Evolutionary conservation across 805 yeast genomes (phyloP).

Genomic region (Ogataea paradorogensis): DNA sequence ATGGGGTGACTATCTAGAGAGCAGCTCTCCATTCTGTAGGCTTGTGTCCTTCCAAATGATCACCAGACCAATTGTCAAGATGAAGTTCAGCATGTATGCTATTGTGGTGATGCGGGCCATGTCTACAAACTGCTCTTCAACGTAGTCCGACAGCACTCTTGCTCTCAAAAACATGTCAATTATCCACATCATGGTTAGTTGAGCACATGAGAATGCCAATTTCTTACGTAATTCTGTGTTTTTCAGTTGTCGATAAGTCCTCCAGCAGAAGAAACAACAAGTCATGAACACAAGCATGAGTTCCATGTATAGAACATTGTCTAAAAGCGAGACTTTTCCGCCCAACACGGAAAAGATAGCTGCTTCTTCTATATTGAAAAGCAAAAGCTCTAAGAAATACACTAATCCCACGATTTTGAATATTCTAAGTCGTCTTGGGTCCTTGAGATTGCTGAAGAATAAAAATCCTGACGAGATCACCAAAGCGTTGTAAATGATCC

Average conservation of each 20-base stretch:
- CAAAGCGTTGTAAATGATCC: conserved; percentile 34
- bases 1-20: conserved; percentile 1
- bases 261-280: conserved; percentile 17
- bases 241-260: conserved; percentile 22
- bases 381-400: conserved; percentile 26
- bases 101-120: conserved; percentile 23
- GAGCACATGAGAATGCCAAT: conserved; percentile 16
- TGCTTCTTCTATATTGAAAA: conserved; percentile 31
- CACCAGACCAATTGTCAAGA: conserved; percentile 22
- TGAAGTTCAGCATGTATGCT: conserved; percentile 24
- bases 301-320: conserved; percentile 26
- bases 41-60: conserved; percentile 28
- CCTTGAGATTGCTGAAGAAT: conserved; percentile 20
- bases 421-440: conserved; percentile 13
- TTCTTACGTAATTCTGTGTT: conserved; percentile 17
- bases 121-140: conserved; percentile 10
- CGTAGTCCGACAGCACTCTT: conserved; percentile 16
- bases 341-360: conserved; percentile 29
- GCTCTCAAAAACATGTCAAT: conserved; percentile 20
- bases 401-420: conserved; percentile 21
- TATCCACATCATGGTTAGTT: conserved; percentile 19
- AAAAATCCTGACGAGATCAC: conserved; percentile 29
- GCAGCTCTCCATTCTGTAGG: conserved; percentile 17
- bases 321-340: conserved; percentile 20
- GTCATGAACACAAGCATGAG: conserved; percentile 17